Evolutionary conservation across 768 basidiomycete species (phyloP), one percentile per base, ranked within the genome.

Genomic region (Cyclocybe cylindracea): DNA sequence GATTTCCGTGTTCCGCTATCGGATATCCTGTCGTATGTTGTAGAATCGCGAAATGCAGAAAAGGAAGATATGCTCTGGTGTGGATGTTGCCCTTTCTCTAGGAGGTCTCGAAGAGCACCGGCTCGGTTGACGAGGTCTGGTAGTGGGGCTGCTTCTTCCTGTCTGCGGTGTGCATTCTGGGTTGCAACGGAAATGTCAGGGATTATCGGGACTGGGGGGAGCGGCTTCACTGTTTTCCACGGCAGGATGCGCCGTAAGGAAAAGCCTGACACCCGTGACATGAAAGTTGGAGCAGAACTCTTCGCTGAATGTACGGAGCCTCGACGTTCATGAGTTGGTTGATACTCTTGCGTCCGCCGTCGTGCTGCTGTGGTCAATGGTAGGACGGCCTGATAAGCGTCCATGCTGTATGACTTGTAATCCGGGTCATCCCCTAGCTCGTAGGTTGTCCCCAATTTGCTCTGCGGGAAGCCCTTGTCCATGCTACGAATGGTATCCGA

Each of bases 201-300:
- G 10, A 82, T 73, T 14, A 66, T 68, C 11, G 85, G 85, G 19
- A 86, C 73, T 1, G 82, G 84, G 6, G 85, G 84, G 11, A 86
- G 66, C 3, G 83, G 82, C 61, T 85, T 85, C 19, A 61, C 56
- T 51, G 65, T 76, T 51, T 73, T 70, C 78, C 79, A 75, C 32
- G 65, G 54, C 44, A 78, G 58, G 35, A 70, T 61, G 31, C 69
- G 70, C 34, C 63, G 63, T 35, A 76, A 51, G 6, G 75, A 78
- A 31, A 66, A 61, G 19, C 70, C 70, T 5, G 81, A 78, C 46
- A 80, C 61, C 24, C 71, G 67, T 24, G 81, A 82, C 13, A 84
- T 70, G 55, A 83, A 74, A 7, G 83, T 82, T 5, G 81, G 70
- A 4, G 76, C 76, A 44, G 66, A 65, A 58, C 77, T 82, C 61